Percentiles rank a stretch among this genome's conserved stretches.
Evolutionary conservation across 108 stramenopile genomes (phyloP).

Genomic region (Cyclotella cryptica): DNA sequence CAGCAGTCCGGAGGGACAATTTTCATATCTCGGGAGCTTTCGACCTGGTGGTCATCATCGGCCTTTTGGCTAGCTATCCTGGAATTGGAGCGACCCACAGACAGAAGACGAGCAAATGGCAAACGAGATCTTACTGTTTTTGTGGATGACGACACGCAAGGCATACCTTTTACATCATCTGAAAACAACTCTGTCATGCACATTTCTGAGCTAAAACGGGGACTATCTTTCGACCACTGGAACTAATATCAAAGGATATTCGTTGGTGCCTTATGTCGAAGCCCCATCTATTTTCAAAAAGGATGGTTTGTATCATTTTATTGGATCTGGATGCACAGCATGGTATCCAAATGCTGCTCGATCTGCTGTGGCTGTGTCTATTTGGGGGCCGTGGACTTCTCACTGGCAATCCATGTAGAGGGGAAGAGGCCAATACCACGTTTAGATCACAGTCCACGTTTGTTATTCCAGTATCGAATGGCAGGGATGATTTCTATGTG

Average conservation of each 20-base stretch:
- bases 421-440: constrained; percentile 14
- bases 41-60: constrained; percentile 5
- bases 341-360: constrained; percentile 34
- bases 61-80: no score
- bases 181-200: constrained; percentile 36
- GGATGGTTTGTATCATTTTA: constrained; percentile 26
- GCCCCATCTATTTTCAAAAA: constrained; percentile 30
- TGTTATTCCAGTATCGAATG: constrained; percentile 20
- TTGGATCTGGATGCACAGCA: constrained; percentile 37
- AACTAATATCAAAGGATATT: constrained; percentile 20
- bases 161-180: constrained; percentile 33
- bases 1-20: constrained; percentile 19
- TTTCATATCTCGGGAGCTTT: constrained; percentile 20
- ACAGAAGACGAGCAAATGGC: constrained; percentile 30
- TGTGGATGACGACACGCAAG: constrained; percentile 27
- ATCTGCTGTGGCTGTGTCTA: constrained; percentile 12
- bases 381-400: constrained; percentile 16
- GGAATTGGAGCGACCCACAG: no score
- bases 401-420: constrained; percentile 26
- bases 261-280: constrained; percentile 21
- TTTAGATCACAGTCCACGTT: constrained; percentile 29
- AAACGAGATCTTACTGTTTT: constrained; percentile 31
- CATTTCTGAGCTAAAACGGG: constrained; percentile 19
- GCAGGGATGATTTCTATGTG: background rate
- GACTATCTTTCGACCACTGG: constrained; percentile 26